Base-by-base conservation (phyloP, 1,139 yeast species). In the Pichia terricola region DNA sequence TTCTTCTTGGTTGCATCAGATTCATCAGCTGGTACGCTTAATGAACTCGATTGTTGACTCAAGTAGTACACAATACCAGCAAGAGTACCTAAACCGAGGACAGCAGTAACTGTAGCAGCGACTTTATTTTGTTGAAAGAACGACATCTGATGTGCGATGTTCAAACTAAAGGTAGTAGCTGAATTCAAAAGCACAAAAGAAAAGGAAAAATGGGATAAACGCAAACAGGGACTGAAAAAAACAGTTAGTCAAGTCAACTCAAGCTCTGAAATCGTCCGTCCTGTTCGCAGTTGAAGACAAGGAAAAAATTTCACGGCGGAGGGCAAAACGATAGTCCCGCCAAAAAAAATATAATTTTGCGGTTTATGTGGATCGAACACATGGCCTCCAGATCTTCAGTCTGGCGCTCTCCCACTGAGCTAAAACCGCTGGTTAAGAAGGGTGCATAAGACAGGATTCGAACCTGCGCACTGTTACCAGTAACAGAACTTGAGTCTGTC, bases 331-430 rank as follows among this genome's bases (percentile, higher is more conserved):
- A 16, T 16, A 16, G 32, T n/a, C 40, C 28, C 28, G 28, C 26
- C n/a, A 10, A 9, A 32, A 31, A 28, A 35, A 35, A 40, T 37
- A 43, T 36, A 27, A 22, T 8, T 51, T 60, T 81, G 89, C 88
- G 85, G 77, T 69, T 77, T 80, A 83, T 81, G 88, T 79, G 89
- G 88, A 80, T 81, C 83, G 89, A 81, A 81, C 89, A 79, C 88
- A 79, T 82, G 87, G 81, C 89, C 87, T 81, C 74, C 85, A 81
- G 88, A 81, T 80, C 85, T 79, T 79, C 85, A 79, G 85, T 79
- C 86, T 78, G 82, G 76, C 86, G 87, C 86, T 79, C 86, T 79
- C 86, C 86, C 85, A 76, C 84, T 79, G 86, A 79, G 86, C 85
- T 78, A 78, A 77, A 69, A 67, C 79, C 79, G 81, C 80, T 34